These are phyloP conservation scores for Teratosphaeria epicoccoides DNA, from an alignment of 2,329 filamentous ascomycete species.

Conservation along the genomic window DNA sequence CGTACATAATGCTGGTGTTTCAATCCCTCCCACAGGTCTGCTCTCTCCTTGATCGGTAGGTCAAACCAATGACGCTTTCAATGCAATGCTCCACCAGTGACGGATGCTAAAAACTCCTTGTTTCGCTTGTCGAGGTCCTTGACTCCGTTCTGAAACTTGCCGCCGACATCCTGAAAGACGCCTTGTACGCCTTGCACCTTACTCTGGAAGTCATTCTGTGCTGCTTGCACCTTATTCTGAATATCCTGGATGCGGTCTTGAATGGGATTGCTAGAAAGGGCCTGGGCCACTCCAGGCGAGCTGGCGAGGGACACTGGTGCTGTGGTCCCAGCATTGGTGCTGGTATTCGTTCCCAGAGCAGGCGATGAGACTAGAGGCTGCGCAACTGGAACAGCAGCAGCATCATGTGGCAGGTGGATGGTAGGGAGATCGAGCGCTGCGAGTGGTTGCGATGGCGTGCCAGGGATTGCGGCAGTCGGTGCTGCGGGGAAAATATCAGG, in stretches of 20 bases:
- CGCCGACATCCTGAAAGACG: background rate
- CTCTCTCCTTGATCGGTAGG: background rate
- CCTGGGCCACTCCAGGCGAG: background rate
- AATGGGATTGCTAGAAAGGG: background rate
- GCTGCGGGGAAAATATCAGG: background rate
- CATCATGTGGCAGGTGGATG: background rate
- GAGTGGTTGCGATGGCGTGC: slow-evolving; percentile 2
- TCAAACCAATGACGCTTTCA: background rate
- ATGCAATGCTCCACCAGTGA: background rate
- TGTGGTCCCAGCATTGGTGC: background rate
- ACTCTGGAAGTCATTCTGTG: background rate
- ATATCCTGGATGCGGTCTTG: background rate
- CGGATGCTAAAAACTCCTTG: background rate
- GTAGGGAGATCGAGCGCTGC: slow-evolving; percentile 7
- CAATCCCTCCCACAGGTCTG: background rate
- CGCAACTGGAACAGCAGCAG: background rate
- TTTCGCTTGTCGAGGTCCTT: background rate
- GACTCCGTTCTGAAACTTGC: background rate
- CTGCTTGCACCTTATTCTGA: background rate
- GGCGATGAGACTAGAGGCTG: background rate
- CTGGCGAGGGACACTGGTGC: background rate
- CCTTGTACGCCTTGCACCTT: background rate
- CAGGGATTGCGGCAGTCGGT: background rate
- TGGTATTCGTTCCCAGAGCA: background rate
- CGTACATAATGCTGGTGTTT: background rate